These are phyloP conservation scores for Lasiodiplodia sp. DNA, from an alignment of 2,329 filamentous ascomycete genomes.

Conservation along the genomic window DNA sequence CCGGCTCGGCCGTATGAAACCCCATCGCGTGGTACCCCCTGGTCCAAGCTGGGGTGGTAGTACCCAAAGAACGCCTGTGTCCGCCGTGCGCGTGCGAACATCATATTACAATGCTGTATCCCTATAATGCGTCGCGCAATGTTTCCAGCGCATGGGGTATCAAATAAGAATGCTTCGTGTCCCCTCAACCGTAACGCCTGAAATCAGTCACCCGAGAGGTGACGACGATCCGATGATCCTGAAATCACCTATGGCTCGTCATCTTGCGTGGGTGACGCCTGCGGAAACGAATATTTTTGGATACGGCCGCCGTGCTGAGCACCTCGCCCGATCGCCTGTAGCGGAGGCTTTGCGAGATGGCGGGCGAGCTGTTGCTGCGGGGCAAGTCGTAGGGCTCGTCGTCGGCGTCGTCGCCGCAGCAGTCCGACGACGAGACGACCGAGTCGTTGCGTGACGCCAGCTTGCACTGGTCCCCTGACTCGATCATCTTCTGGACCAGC, in stretches of 20 bases:
- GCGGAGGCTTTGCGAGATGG: constrained; percentile 34
- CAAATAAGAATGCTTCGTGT: constrained; percentile 29
- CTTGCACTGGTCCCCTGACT: constrained; percentile 51
- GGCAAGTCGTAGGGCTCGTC: constrained; percentile 44
- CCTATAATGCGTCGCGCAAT: constrained; percentile 27
- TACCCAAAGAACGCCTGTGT: constrained; percentile 25
- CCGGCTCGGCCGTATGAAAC: constrained; percentile 21
- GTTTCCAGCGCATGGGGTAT: constrained; percentile 29
- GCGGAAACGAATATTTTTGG: constrained; percentile 43
- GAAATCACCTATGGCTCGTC: constrained; percentile 22
- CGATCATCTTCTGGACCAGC: constrained; percentile 52
- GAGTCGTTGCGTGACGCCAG: constrained; percentile 31
- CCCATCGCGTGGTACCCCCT: constrained; percentile 14
- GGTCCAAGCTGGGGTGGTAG: constrained; percentile 20
- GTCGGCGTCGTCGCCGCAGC: constrained; percentile 32
- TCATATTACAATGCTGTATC: constrained; percentile 26
- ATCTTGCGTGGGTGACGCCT: constrained; percentile 35
- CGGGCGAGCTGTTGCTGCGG: constrained; percentile 38
- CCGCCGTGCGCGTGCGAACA: constrained; percentile 23
- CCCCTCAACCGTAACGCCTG: constrained; percentile 26
- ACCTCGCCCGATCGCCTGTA: constrained; percentile 40
- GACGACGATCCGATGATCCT: constrained; percentile 21
- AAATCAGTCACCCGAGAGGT: constrained; percentile 13
- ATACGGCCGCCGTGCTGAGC: constrained; percentile 39
- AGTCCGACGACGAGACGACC: constrained; percentile 18